Evolutionary conservation across 2,329 filamentous ascomycete species (phyloP).

Genomic region (Fusarium musae): DNA sequence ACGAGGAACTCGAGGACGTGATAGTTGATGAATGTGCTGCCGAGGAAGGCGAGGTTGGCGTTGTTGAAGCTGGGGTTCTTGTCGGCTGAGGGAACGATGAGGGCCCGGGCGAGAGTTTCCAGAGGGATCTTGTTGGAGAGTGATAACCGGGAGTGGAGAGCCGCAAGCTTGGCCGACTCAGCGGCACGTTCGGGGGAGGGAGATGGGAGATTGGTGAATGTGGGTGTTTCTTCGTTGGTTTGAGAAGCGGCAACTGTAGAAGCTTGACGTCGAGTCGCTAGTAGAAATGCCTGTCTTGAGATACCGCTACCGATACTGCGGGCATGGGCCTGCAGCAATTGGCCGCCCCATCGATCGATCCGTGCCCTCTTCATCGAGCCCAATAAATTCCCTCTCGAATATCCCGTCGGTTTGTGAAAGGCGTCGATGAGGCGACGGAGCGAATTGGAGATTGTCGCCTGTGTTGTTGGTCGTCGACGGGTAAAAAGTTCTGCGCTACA

Average conservation of each 20-base stretch:
- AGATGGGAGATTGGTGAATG: conserved; percentile 67
- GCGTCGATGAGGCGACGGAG: conserved; percentile 24
- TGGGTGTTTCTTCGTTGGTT: conserved; percentile 39
- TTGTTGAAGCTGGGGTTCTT: conserved; percentile 87
- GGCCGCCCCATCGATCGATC: conserved; percentile 55
- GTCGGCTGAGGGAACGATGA: conserved; percentile 89
- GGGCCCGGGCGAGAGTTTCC: conserved; percentile 84
- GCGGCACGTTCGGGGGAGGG: conserved; percentile 74
- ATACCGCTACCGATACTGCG: conserved; percentile 25
- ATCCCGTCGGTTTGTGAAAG: conserved; percentile 15
- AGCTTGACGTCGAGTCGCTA: conserved; percentile 43
- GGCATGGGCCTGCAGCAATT: conserved; percentile 50
- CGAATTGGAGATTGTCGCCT: conserved; percentile 23
- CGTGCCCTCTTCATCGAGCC: conserved; percentile 57
- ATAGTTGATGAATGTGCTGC: conserved; percentile 85
- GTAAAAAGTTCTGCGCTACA: conserved; percentile 52
- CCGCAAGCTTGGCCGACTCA: conserved; percentile 87
- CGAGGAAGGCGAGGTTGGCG: conserved; percentile 81
- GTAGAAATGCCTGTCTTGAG: conserved; percentile 38
- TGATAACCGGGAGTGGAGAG: conserved; percentile 88
- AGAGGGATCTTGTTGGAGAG: conserved; percentile 85
- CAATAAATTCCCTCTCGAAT: conserved; percentile 32
- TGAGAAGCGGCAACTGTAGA: conserved; percentile 46
- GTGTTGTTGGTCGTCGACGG: conserved; percentile 36
- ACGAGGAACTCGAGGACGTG: conserved; percentile 90